A percentile compares a stretch with the other conserved stretches of the same genome.
phyloP scores from a whole-genome alignment of 345 rosid species.

The Carallia pectinifolia region DNA sequence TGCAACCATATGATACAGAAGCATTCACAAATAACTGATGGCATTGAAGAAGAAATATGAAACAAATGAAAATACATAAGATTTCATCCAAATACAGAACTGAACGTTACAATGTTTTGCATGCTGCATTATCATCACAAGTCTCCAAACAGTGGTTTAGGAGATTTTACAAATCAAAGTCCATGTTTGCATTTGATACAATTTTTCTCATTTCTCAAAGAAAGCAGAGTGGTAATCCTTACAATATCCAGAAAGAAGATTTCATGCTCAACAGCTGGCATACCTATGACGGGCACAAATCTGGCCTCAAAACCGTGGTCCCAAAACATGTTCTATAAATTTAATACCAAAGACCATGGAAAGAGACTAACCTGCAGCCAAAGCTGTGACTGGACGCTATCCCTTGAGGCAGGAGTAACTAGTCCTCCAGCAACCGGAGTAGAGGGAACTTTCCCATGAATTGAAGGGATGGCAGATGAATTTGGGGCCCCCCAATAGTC shows the following conservation, averaged over 20 bases:
- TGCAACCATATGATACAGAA: not conserved
- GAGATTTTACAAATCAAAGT: too few species aligned
- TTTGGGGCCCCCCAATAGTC: conserved; percentile 93
- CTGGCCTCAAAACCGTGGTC: too few species aligned
- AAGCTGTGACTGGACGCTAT: conserved; percentile 64
- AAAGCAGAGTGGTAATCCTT: too few species aligned
- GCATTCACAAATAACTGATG: not conserved
- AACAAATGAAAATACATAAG: not conserved
- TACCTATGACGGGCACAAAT: too few species aligned
- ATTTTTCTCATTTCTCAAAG: too few species aligned
- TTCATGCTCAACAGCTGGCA: too few species aligned
- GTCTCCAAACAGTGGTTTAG: not conserved
- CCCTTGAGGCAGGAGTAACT: conserved; percentile 62
- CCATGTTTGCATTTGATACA: too few species aligned
- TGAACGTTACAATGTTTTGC: not conserved
- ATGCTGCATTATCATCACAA: not conserved
- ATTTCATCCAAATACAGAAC: not conserved
- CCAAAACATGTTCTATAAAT: too few species aligned
- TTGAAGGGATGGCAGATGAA: conserved; percentile 53
- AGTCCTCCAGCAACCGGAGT: conserved; percentile 66
- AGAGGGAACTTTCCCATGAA: conserved; percentile 70
- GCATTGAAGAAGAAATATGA: not conserved
- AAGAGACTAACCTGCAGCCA: conserved; percentile 68
- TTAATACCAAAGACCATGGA: too few species aligned
- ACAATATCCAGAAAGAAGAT: too few species aligned